These are phyloP conservation scores for Spiromyces aspiralis DNA, from an alignment of 371 early-diverging fungal genomes.

Conservation along the genomic window DNA sequence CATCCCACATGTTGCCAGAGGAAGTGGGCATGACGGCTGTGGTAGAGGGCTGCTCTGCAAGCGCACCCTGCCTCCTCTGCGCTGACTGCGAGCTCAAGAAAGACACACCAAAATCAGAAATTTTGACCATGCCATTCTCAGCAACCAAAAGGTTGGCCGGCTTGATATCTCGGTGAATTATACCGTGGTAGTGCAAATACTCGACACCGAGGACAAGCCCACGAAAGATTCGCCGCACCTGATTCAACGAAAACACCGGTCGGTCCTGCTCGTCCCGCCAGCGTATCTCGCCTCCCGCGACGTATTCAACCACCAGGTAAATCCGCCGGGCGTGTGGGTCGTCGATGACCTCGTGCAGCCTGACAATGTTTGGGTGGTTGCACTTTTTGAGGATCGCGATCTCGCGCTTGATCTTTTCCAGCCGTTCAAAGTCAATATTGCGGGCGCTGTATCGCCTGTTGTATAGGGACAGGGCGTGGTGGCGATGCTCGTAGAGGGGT, in stretches of 20 bases:
- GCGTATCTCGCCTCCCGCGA: slow-evolving; percentile 79
- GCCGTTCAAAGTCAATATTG: slow-evolving; percentile 40
- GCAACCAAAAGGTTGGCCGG: slow-evolving; percentile 78
- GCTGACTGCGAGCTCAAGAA: slow-evolving; percentile 12
- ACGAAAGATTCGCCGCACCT: slow-evolving; percentile 66
- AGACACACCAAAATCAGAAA: slow-evolving; percentile 92
- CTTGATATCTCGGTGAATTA: slow-evolving; percentile 92
- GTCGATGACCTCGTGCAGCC: slow-evolving; percentile 84
- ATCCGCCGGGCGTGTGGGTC: slow-evolving; percentile 79
- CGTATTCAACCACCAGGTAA: slow-evolving; percentile 76
- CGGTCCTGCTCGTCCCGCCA: slow-evolving; percentile 56
- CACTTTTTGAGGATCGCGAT: slow-evolving; percentile 93
- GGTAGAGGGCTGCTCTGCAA: not conserved
- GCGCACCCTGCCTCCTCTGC: not conserved
- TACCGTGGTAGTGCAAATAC: slow-evolving; percentile 82
- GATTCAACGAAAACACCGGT: slow-evolving; percentile 45
- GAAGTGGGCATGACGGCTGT: too few species aligned
- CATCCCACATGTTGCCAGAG: too few species aligned
- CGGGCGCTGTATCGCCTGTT: slow-evolving; percentile 3
- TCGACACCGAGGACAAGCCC: slow-evolving; percentile 84
- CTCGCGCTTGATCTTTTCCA: slow-evolving; percentile 82
- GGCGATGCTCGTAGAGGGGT: not conserved
- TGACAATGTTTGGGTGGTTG: slow-evolving; percentile 81
- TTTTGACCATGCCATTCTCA: slow-evolving; percentile 62
- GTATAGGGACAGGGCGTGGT: not conserved